phyloP scores from a whole-genome alignment of 805 yeast genomes.

The Metschnikowia peoriensis region DNA sequence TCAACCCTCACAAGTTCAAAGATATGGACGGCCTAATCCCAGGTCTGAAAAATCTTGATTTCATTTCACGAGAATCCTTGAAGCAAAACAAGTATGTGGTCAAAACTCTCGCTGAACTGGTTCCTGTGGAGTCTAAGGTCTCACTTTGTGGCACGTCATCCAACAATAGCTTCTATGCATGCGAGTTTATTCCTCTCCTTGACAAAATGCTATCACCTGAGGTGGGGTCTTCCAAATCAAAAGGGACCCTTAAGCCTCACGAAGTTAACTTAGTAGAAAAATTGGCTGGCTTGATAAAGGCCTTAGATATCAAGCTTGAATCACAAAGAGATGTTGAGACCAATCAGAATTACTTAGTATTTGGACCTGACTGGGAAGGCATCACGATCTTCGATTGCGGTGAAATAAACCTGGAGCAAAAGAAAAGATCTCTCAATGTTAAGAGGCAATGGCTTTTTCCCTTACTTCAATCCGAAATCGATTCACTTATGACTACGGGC shows the following conservation, averaged over 20 bases:
- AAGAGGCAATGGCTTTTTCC: slow-evolving; percentile 38
- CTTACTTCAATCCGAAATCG: slow-evolving; percentile 33
- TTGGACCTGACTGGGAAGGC: slow-evolving; percentile 37
- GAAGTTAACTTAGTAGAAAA: slow-evolving; percentile 34
- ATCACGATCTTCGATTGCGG: slow-evolving; percentile 21
- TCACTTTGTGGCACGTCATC: slow-evolving; percentile 27
- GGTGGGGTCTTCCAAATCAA: slow-evolving; percentile 21
- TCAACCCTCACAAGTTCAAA: slow-evolving; percentile 31
- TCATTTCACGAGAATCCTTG: slow-evolving; percentile 37
- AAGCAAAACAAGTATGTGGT: slow-evolving; percentile 33
- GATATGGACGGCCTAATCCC: slow-evolving; percentile 26
- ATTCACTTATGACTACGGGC: slow-evolving; percentile 25
- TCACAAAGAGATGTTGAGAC: slow-evolving; percentile 34
- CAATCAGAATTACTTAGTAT: slow-evolving; percentile 25
- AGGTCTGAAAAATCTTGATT: slow-evolving; percentile 33
- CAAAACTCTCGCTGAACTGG: slow-evolving; percentile 27
- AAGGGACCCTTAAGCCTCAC: slow-evolving; percentile 23
- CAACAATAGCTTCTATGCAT: slow-evolving; percentile 23
- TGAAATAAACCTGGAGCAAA: slow-evolving; percentile 11
- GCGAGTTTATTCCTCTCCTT: slow-evolving; percentile 35
- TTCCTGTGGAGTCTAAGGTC: slow-evolving; percentile 28
- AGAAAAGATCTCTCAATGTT: slow-evolving; percentile 24
- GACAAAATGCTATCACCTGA: slow-evolving; percentile 32
- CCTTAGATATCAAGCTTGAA: slow-evolving; percentile 41
- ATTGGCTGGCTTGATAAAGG: slow-evolving; percentile 37